These are phyloP conservation scores for Citrus cavaleriei DNA, from an alignment of 345 rosid genomes.

Conservation along the genomic window DNA sequence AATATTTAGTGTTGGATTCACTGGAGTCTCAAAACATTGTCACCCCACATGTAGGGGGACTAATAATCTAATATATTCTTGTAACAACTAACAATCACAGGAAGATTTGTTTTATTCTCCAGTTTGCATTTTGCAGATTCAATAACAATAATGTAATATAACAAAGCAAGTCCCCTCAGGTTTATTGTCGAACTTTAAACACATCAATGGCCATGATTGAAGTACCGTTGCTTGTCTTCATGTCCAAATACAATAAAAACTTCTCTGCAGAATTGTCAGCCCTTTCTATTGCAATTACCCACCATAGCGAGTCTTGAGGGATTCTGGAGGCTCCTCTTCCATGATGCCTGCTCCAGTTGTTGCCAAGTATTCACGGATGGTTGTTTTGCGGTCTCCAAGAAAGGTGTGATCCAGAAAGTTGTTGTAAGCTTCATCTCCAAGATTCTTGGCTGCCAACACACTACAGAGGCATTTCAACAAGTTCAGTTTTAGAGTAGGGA, in stretches of 20 bases:
- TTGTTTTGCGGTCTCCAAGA: constrained; percentile 68
- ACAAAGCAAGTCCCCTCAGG: not conserved
- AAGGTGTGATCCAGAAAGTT: constrained; percentile 84
- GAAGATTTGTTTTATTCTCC: not conserved
- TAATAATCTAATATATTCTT: no score
- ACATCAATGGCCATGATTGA: not conserved
- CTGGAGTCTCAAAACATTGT: no score
- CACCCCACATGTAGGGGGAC: no score
- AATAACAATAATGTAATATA: not conserved
- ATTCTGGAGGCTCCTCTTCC: constrained; percentile 87
- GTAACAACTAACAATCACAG: no score
- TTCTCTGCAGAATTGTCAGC: not conserved
- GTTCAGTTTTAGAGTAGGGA: constrained; percentile 3
- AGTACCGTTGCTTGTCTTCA: not conserved
- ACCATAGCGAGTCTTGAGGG: constrained; percentile 72
- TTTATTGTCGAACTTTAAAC: not conserved
- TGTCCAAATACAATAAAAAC: not conserved
- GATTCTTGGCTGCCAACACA: constrained; percentile 87
- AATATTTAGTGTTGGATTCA: no score
- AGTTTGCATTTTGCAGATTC: not conserved
- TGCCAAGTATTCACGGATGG: constrained; percentile 60
- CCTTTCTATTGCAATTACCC: constrained; percentile 38
- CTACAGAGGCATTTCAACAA: constrained; percentile 31
- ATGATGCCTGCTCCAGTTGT: constrained; percentile 74
- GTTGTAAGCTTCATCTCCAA: constrained; percentile 54